Percentiles rank a stretch among this genome's conserved stretches.
phyloP scores from a whole-genome alignment of 768 basidiomycete species.

The Leccinum fibrillosum region DNA sequence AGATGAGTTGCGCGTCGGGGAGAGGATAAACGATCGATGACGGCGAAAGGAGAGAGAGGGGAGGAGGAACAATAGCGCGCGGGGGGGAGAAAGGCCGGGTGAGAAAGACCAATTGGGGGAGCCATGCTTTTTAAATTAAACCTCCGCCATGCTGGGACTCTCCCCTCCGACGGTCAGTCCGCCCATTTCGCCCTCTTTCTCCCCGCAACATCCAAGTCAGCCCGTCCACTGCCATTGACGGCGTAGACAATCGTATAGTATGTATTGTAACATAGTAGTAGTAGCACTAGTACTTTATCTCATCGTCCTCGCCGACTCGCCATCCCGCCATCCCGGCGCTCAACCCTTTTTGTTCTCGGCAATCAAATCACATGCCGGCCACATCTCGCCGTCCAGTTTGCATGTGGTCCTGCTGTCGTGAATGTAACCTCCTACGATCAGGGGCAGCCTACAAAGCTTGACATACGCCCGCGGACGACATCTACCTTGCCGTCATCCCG shows the following conservation, averaged over 20 bases:
- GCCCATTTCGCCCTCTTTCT: background rate
- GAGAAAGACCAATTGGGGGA: constrained; percentile 26
- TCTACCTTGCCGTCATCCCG: background rate
- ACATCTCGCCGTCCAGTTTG: background rate
- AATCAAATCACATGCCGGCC: constrained; percentile 1
- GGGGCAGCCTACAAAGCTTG: background rate
- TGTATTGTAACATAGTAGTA: background rate
- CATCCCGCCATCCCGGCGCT: constrained; percentile 1
- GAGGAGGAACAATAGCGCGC: constrained; percentile 20
- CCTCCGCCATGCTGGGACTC: constrained; percentile 23
- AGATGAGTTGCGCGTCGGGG: background rate
- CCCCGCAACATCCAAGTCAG: background rate
- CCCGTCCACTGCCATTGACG: background rate
- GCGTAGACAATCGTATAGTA: background rate
- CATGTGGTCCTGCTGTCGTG: background rate
- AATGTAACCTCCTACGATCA: constrained; percentile 3
- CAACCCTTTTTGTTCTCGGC: background rate
- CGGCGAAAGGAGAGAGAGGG: background rate
- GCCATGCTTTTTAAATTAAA: constrained; percentile 23
- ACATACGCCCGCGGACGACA: background rate
- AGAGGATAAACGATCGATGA: constrained; percentile 6
- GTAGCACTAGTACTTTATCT: background rate
- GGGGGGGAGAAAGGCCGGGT: constrained; percentile 22
- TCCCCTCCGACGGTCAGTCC: constrained; percentile 1
- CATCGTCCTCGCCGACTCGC: background rate